These are phyloP conservation scores for Eleusine indica DNA, from an alignment of 176 grass and related monocot species.

Conservation along the genomic window DNA sequence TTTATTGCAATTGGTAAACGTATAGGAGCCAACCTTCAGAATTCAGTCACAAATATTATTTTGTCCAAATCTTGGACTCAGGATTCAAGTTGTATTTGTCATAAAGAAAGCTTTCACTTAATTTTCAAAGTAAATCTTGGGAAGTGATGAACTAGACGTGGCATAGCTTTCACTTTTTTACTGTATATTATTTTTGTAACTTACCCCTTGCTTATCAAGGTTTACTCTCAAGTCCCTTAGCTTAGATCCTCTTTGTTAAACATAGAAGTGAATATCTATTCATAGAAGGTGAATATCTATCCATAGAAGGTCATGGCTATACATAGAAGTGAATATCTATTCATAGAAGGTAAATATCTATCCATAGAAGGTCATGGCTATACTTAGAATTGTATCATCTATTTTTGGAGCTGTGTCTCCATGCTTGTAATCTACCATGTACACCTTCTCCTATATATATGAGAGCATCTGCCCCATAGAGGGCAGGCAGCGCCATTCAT, in stretches of 20 bases:
- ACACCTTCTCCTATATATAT: too few relatives aligned
- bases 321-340: too few relatives aligned
- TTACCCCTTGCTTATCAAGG: slow-evolving; percentile 11
- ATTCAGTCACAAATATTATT: slow-evolving; percentile 17
- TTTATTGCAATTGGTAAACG: neutral
- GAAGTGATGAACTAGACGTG: slow-evolving; percentile 12
- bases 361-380: too few relatives aligned
- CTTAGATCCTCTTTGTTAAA: slow-evolving; percentile 22
- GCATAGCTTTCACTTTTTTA: neutral
- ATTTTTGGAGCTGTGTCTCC: too few relatives aligned
- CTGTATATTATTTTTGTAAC: slow-evolving; percentile 13
- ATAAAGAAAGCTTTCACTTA: slow-evolving; percentile 15
- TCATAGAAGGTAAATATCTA: too few relatives aligned
- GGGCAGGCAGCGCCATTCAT: too few relatives aligned
- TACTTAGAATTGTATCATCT: too few relatives aligned
- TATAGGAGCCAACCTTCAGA: neutral
- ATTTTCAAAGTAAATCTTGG: slow-evolving; percentile 23
- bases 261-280: too few relatives aligned
- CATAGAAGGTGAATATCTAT: too few relatives aligned
- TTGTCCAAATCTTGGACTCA: neutral
- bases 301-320: too few relatives aligned
- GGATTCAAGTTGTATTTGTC: neutral
- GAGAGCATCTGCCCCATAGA: too few relatives aligned
- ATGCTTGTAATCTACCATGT: too few relatives aligned
- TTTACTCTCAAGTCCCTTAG: slow-evolving; percentile 9